phyloP scores from a whole-genome alignment of 805 yeast genomes.

The Wickerhamomyces rabaulensis region DNA sequence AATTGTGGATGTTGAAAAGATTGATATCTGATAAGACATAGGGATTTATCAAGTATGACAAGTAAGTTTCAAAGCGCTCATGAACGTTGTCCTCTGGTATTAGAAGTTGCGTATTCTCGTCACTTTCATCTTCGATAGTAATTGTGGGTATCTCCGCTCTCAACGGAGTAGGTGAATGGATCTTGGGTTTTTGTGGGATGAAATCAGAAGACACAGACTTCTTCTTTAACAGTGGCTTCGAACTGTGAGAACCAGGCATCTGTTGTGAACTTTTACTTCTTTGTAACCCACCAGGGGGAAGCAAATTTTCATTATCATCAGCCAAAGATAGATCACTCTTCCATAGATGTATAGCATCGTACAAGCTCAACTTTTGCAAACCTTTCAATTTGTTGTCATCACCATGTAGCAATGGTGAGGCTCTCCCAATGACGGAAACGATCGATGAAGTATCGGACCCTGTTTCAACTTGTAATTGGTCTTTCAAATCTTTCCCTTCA shows the following conservation, averaged over 20 bases:
- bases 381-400: slow-evolving; percentile 19
- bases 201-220: background rate
- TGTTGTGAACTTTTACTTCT: background rate
- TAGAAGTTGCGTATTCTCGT: background rate
- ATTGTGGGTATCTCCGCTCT: background rate
- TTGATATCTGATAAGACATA: background rate
- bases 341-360: slow-evolving; percentile 25
- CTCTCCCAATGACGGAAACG: background rate
- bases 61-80: background rate
- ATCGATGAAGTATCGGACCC: background rate
- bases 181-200: background rate
- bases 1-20: background rate
- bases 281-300: background rate
- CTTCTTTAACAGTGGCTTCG: background rate
- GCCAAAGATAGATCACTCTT: background rate
- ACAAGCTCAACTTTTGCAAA: slow-evolving; percentile 29
- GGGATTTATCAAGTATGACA: background rate
- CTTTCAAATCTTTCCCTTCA: slow-evolving; percentile 28
- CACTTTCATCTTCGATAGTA: background rate
- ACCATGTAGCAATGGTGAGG: background rate
- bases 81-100: background rate
- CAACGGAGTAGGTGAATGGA: background rate
- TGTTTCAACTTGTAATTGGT: background rate
- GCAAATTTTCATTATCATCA: background rate
- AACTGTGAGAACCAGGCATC: no score